Percentiles rank a stretch among this genome's conserved stretches.
Evolutionary conservation across 306 rosid genomes (phyloP).

Genomic region (Cicer judaicum): DNA sequence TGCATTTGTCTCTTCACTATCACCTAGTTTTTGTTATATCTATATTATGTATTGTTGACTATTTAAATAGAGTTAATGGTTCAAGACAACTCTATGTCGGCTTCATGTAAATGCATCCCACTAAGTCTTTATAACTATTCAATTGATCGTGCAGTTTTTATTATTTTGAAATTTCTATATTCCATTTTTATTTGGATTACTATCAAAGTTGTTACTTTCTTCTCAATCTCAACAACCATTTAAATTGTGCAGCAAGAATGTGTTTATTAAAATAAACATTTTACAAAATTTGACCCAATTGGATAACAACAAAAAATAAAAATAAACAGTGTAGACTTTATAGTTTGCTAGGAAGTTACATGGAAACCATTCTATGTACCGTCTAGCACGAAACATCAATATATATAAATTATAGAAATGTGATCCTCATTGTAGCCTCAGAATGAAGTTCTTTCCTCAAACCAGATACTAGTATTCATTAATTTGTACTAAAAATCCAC

Average conservation of each 20-base stretch:
- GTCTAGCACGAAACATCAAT: neutral
- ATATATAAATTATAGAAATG: neutral
- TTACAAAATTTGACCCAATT: constrained; percentile 10
- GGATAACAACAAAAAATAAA: neutral
- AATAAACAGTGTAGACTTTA: neutral
- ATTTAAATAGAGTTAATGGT: neutral
- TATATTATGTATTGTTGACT: neutral
- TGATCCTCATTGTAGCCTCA: neutral
- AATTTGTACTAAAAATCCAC: neutral
- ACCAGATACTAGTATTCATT: neutral
- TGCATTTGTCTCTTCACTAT: constrained; percentile 1
- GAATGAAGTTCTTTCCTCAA: constrained; percentile 46
- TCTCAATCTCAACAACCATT: neutral
- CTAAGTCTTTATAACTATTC: neutral
- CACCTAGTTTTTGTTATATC: constrained; percentile 17
- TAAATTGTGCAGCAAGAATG: neutral
- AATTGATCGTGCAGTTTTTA: neutral
- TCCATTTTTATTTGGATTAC: neutral
- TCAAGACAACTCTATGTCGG: constrained; percentile 2
- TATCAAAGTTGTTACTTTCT: neutral
- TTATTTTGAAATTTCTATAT: neutral
- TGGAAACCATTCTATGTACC: constrained; percentile 17
- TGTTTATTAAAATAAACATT: neutral
- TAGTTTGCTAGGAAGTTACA: constrained; percentile 40
- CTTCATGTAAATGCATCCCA: neutral